phyloP scores from a whole-genome alignment of 257 asterid genomes.

The Scutellaria galericulata region DNA sequence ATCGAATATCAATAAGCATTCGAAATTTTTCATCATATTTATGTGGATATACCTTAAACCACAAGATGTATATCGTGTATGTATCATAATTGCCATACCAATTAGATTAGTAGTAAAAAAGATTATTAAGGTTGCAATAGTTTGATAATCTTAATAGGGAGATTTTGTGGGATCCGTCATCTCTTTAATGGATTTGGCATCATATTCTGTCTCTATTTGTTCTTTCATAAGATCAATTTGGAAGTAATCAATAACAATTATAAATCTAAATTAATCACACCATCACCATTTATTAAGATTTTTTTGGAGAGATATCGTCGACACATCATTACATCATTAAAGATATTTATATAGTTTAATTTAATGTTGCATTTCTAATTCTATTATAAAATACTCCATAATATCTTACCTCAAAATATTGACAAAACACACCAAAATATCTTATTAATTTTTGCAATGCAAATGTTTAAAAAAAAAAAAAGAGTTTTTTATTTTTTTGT shows the following conservation, averaged over 20 bases:
- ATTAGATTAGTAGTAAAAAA: conserved; percentile 4
- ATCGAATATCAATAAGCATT: no score
- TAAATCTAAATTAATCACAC: conserved; percentile 22
- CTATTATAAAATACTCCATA: no score
- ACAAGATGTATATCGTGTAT: neutral
- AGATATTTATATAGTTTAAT: neutral
- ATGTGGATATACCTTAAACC: conserved; percentile 1
- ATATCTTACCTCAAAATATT: no score
- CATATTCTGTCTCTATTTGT: conserved; percentile 42
- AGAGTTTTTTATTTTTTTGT: no score
- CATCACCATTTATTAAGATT: conserved; percentile 25
- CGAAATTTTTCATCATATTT: no score
- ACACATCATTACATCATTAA: conserved; percentile 11
- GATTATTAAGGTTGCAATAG: conserved; percentile 29
- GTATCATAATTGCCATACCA: neutral
- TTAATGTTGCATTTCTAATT: neutral
- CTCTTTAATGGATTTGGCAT: conserved; percentile 46
- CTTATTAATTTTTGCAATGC: no score
- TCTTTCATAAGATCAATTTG: conserved; percentile 41
- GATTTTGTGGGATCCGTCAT: conserved; percentile 52
- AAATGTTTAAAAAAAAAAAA: no score
- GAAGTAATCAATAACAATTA: conserved; percentile 40
- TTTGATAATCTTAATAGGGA: conserved; percentile 37
- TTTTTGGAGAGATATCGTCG: neutral
- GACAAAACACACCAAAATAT: no score